These are phyloP conservation scores for Priceomyces carsonii DNA, from an alignment of 805 yeast genomes.

Conservation along the genomic window DNA sequence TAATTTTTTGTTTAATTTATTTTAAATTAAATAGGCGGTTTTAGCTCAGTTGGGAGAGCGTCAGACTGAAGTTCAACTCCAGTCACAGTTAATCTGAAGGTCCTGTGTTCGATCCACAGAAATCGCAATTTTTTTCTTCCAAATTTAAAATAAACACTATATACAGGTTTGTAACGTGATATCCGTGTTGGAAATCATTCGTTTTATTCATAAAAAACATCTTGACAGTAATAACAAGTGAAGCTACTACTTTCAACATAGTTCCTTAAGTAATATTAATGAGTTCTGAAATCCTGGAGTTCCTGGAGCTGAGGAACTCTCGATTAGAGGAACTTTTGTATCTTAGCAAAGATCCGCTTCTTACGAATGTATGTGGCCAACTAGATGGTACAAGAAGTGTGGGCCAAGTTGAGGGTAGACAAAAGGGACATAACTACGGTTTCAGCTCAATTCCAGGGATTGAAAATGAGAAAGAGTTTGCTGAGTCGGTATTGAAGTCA, in stretches of 20 bases:
- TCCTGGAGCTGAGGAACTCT: constrained; percentile 10
- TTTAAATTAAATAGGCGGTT: constrained; percentile 28
- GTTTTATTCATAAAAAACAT: constrained; percentile 1
- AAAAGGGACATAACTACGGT: too few species aligned
- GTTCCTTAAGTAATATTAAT: not conserved
- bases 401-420: constrained; percentile 5
- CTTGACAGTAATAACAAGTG: too few species aligned
- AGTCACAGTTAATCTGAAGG: constrained; percentile 64
- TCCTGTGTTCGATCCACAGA: constrained; percentile 89
- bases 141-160: not conserved
- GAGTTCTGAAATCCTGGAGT: constrained; percentile 5
- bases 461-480: constrained; percentile 7
- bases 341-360: constrained; percentile 18
- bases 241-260: too few species aligned
- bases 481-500: constrained; percentile 3
- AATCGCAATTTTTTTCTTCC: constrained; percentile 46
- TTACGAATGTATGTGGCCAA: constrained; percentile 1
- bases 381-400: not conserved
- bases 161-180: constrained; percentile 1
- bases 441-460: constrained; percentile 6
- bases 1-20: too few species aligned
- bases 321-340: constrained; percentile 17
- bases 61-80: constrained; percentile 36
- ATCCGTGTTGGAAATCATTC: constrained; percentile 4
- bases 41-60: constrained; percentile 42